Base-by-base conservation (phyloP, 140 eudicot genomes). In the Flaveria floridana region DNA sequence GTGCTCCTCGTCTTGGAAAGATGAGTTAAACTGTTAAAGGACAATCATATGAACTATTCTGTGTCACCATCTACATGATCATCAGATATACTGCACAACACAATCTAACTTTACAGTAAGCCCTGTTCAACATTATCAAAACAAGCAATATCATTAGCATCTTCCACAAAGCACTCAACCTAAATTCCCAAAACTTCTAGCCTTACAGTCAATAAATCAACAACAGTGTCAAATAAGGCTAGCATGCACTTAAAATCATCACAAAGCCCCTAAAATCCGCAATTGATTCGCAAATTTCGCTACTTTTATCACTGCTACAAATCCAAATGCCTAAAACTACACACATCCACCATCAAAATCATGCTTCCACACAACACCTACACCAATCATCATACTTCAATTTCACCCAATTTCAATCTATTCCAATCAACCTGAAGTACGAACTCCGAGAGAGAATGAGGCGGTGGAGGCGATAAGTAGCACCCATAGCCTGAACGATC, bases 391-490 rank as follows among this genome's bases (percentile, higher is more conserved):
- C 52, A 75, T 13, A 62, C 7, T 61, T 44, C 34, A 19, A 64
- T 64, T 47, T 12, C 65, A 53, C 53, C 55, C 65, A 18, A 48
- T 25, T 74, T 73, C 1, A 74, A 19, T 59, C 11, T 7, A 34
- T 26, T 25, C 18, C 42, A 16, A 63, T 63, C n/a, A 26, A 90
- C 99, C 99, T 87, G 84, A 94, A 94, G 71, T 88, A 94, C 67
- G 99, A 90, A 79, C 96, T 90, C 4, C 99, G 94, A 63, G 99
- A 94, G 73, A 94, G 88, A 55, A 94, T 84, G 30, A 94, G 89
- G 63, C 99, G 99, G 61, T 94, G 99, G 59, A 94, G 99, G 68
- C 65, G 92, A 68, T 88, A 94, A 63, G 89, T 82, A 50, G 90
- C 85, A 12, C 90, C 97, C 97, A 94, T 90, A 16, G 97, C 97